Base-by-base conservation (phyloP, 331 rosid genomes). In the Cydonia oblonga region DNA sequence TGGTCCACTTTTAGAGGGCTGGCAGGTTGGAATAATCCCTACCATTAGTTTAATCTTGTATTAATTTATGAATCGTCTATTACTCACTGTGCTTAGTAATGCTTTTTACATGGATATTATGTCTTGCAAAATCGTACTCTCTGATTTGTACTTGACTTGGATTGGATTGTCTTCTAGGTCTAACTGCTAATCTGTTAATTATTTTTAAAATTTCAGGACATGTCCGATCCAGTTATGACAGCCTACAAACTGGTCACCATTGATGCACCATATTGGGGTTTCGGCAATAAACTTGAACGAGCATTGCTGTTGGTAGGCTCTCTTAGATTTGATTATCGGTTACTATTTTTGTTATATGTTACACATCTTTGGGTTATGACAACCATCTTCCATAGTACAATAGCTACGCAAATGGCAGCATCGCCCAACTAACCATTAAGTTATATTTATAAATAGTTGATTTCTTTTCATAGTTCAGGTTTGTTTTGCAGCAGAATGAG, bases 201-300 rank as follows among this genome's bases (percentile, higher is more conserved):
- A 12, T 66, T 67, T 25, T 18, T 3, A 22, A 24, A 71, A 30
- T 52, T 70, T 15, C 84, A 83, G 84, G 61, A 80, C 18, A 64
- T 23, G 16, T 70, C 73, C 5, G n/a, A 74, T 77, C 87, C 87
- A 52, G 80, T 77, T 71, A 80, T 80, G 84, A 83, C 87, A 7
- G 87, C 87, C 49, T 83, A 83, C 75, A 83, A 83, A 56, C 72
- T 83, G 84, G 84, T 83, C 60, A 83, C 84, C 22, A 30, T 83
- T n/a, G 87, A 83, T 74, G 87, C 82, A 40, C 87, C 87, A 23
- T 80, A 83, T 66, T 83, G 87, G 87, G 87, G 87, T 35, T 83
- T 83, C 49, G 87, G 87, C 57, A 59, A 60, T 72, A 83, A 69
- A 59, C 76, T 83, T 23, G 87, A 83, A 61, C 84, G 77, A 70